Percentiles rank a stretch among this genome's conserved stretches.
These are phyloP conservation scores for Cicer yamashitae DNA, from an alignment of 306 rosid genomes.

Conservation along the genomic window DNA sequence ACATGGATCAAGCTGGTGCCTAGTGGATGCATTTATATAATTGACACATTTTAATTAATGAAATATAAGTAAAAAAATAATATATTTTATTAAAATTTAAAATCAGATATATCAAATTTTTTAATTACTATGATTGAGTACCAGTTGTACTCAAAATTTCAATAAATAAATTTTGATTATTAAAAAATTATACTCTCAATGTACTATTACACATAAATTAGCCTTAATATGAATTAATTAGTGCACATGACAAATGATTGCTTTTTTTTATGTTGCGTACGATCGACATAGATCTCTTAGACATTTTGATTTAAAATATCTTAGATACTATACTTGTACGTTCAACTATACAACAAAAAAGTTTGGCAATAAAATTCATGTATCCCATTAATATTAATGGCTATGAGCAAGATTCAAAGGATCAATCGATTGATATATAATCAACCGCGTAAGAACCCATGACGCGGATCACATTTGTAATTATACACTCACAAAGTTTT, in stretches of 20 bases:
- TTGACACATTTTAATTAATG: too few species aligned
- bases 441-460: constrained; percentile 23
- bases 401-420: background rate
- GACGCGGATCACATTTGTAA: constrained; percentile 42
- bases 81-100: too few species aligned
- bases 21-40: too few species aligned
- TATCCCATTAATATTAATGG: background rate
- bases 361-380: constrained; percentile 12
- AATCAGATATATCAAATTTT: too few species aligned
- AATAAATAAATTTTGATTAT: background rate
- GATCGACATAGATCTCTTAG: background rate
- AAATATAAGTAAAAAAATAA: too few species aligned
- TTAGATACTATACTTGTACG: background rate
- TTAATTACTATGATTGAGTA: background rate
- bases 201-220: too few species aligned
- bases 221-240: background rate
- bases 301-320: background rate
- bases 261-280: background rate
- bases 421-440: background rate
- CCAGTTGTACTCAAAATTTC: background rate
- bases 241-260: background rate
- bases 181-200: too few species aligned
- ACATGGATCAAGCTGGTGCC: too few species aligned
- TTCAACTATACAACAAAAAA: background rate
- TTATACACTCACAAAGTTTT: constrained; percentile 16